Base-by-base conservation (phyloP, 1,139 yeast genomes). In the Hemisphaericaspora xylofermentans region DNA sequence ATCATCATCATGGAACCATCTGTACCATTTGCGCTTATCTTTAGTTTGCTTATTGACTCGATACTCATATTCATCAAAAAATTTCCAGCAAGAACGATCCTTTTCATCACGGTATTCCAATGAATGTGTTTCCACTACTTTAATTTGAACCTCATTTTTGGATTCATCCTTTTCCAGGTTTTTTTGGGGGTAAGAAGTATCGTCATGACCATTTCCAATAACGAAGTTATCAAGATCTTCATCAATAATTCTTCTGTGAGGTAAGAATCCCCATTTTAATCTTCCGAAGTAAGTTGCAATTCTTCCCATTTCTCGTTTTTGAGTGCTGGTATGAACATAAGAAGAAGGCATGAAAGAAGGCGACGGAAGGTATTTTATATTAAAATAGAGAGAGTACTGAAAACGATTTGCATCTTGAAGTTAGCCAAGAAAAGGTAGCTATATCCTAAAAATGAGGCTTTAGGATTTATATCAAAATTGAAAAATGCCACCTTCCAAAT, bases 1-100 rank as follows among this genome's bases (percentile, higher is more conserved):
- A 46, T 75, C 81, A 43, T 64, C 68, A 25, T 75, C 78, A 48
- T 78, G 78, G 53, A 78, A 82, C 88, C 88, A 82, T 41, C 75
- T 69, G 54, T 71, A 81, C 83, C 84, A 81, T 51, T 73, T 75
- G 45, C 76, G 75, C 25, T 58, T 57, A 2, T 55, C 45, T 33
- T 73, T 64, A 21, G 62, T 53, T 2, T 56, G 50, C 26, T 61
- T 61, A 42, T 64, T 70, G 32, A 69, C 60, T 42, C 86, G 64
- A 53, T 80, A 80, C 52, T 80, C 85, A 49, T 75, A 78, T 53
- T 80, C 85, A 53, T 80, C 81, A 44, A 77, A 82, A 52, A 72
- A 80, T 43, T 73, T 77, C 74, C 75, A 81, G 85, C 87, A 80
- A 40, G 71, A 72, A 38, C 86, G 71, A 46, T 73, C 67, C 10